Conservation (phyloP, 1,139 yeast genomes). For the Blastobotrys ciferrii region DNA sequence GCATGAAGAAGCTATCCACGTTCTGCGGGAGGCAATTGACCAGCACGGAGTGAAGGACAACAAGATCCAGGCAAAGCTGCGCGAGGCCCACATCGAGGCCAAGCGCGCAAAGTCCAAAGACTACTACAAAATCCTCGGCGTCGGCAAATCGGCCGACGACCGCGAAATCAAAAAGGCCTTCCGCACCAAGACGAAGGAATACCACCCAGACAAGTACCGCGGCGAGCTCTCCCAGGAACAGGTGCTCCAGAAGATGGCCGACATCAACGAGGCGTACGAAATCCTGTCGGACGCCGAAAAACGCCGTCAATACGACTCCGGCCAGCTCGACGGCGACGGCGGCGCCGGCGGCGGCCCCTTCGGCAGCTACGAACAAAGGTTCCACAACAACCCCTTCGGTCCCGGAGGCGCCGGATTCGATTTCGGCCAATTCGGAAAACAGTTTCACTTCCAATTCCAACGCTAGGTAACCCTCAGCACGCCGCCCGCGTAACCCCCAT, state of each 20-base stretch:
- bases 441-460: slow-evolving; percentile 8
- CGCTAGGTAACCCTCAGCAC: too few relatives aligned
- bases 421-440: slow-evolving; percentile 24
- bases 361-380: neutral
- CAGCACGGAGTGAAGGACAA: slow-evolving; percentile 46
- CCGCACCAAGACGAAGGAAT: slow-evolving; percentile 71
- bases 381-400: slow-evolving; percentile 3
- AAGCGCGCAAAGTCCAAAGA: slow-evolving; percentile 61
- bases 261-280: slow-evolving; percentile 91
- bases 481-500: too few relatives aligned
- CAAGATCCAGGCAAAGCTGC: slow-evolving; percentile 49
- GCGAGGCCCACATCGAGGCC: slow-evolving; percentile 51
- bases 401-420: slow-evolving; percentile 23
- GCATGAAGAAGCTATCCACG: slow-evolving; percentile 44
- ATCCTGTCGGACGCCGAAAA: slow-evolving; percentile 66
- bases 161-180: slow-evolving; percentile 79
- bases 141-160: slow-evolving; percentile 64
- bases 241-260: slow-evolving; percentile 83
- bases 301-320: slow-evolving; percentile 63
- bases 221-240: slow-evolving; percentile 66
- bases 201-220: slow-evolving; percentile 88
- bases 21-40: slow-evolving; percentile 42
- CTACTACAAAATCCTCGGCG: slow-evolving; percentile 76
- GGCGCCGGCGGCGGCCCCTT: neutral
- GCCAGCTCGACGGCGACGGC: slow-evolving; percentile 37